Evolutionary conservation across 768 basidiomycete species (phyloP).

Genomic region (Rhizopogon vinicolor): DNA sequence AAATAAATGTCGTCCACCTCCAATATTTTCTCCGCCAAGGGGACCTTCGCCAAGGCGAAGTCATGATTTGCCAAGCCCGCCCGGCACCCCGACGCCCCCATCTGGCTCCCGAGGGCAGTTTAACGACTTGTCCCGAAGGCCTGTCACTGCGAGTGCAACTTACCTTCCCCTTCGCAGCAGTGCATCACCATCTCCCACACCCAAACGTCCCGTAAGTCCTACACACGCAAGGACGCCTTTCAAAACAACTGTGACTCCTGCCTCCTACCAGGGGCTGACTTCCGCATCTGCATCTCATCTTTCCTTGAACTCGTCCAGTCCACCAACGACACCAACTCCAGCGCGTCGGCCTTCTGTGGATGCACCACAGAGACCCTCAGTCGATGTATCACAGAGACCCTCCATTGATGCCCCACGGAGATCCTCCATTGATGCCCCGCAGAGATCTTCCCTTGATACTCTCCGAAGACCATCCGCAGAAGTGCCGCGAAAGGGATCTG

Average conservation of each 20-base stretch:
- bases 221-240: slow-evolving; percentile 38
- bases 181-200: slow-evolving; percentile 34
- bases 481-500: slow-evolving; percentile 28
- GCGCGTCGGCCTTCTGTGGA: slow-evolving; percentile 24
- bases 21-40: slow-evolving; percentile 24
- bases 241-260: slow-evolving; percentile 35
- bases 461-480: slow-evolving; percentile 36
- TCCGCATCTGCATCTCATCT: slow-evolving; percentile 51
- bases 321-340: slow-evolving; percentile 24
- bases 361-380: slow-evolving; percentile 22
- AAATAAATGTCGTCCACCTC: slow-evolving; percentile 28
- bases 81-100: slow-evolving; percentile 45
- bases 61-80: slow-evolving; percentile 39
- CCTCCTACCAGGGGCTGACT: slow-evolving; percentile 34
- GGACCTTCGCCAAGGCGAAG: slow-evolving; percentile 27
- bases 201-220: slow-evolving; percentile 36
- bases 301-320: slow-evolving; percentile 28
- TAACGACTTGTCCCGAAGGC: slow-evolving; percentile 29
- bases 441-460: slow-evolving; percentile 26
- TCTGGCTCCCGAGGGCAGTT: slow-evolving; percentile 32
- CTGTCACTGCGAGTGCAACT: slow-evolving; percentile 33
- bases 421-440: slow-evolving; percentile 24
- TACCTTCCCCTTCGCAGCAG: slow-evolving; percentile 34
- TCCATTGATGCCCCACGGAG: slow-evolving; percentile 28
- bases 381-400: slow-evolving; percentile 19